Conservation (phyloP, 2,329 filamentous ascomycete species). For the Colletotrichum zoysiae region DNA sequence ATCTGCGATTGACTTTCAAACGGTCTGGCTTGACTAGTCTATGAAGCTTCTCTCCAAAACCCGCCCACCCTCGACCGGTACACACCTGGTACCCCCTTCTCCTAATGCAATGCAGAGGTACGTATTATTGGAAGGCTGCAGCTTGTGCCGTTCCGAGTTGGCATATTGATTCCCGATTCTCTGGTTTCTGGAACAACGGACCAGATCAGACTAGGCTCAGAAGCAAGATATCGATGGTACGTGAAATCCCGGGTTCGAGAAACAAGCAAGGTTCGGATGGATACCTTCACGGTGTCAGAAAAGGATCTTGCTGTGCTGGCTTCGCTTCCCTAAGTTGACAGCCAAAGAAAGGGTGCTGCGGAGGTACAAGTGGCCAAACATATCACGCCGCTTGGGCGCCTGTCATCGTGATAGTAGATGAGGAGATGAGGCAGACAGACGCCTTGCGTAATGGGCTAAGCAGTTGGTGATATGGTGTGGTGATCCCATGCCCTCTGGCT, state of each 20-base stretch:
- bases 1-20: constrained; percentile 36
- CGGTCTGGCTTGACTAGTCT: constrained; percentile 23
- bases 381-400: constrained; percentile 5
- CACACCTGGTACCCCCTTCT: background rate
- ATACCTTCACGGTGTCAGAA: background rate
- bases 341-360: constrained; percentile 11
- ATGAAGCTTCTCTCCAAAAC: constrained; percentile 13
- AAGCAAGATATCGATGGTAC: background rate
- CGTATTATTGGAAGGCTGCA: background rate
- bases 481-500: constrained; percentile 33
- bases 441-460: constrained; percentile 10
- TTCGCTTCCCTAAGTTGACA: constrained; percentile 20
- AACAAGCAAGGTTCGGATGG: constrained; percentile 5
- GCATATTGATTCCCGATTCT: constrained; percentile 1
- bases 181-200: background rate
- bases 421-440: background rate
- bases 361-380: constrained; percentile 1
- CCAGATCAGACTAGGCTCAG: background rate
- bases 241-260: background rate
- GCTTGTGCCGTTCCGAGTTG: constrained; percentile 1
- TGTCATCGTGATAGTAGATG: constrained; percentile 5
- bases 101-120: constrained; percentile 11
- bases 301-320: constrained; percentile 12
- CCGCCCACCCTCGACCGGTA: background rate
- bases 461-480: constrained; percentile 30